phyloP scores from a whole-genome alignment of 2,329 filamentous ascomycete genomes.

The Penicillium sp. region DNA sequence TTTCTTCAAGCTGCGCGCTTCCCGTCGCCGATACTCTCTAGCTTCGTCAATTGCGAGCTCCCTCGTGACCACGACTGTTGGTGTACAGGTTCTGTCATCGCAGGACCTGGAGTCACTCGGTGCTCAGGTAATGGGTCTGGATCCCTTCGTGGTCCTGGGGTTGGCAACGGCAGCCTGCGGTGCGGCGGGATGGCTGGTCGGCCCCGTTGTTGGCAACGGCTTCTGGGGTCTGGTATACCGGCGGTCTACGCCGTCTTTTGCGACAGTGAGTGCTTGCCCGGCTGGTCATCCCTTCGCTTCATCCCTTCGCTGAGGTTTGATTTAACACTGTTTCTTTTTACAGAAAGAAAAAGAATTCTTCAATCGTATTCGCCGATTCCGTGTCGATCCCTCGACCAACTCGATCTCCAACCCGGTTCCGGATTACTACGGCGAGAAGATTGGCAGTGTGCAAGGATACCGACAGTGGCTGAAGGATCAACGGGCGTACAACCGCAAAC shows the following conservation, averaged over 20 bases:
- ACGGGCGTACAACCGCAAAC: slow-evolving; percentile 93
- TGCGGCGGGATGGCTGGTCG: slow-evolving; percentile 82
- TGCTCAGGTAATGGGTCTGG: slow-evolving; percentile 73
- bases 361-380: slow-evolving; percentile 81
- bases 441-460: slow-evolving; percentile 87
- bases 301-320: not conserved
- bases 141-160: slow-evolving; percentile 82
- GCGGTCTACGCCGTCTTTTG: slow-evolving; percentile 69
- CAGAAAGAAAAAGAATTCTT: slow-evolving; percentile 95
- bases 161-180: slow-evolving; percentile 73
- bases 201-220: slow-evolving; percentile 75
- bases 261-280: slow-evolving; percentile 51
- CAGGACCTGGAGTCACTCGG: slow-evolving; percentile 65
- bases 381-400: slow-evolving; percentile 85
- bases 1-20: slow-evolving; percentile 87
- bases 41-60: slow-evolving; percentile 69
- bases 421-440: slow-evolving; percentile 98
- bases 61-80: slow-evolving; percentile 56
- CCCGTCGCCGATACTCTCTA: slow-evolving; percentile 78
- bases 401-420: slow-evolving; percentile 90
- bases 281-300: not conserved
- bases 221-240: slow-evolving; percentile 76
- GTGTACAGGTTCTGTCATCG: slow-evolving; percentile 58
- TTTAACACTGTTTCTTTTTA: too few relatives aligned
- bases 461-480: slow-evolving; percentile 97